Evolutionary conservation across 2,329 filamentous ascomycete species (phyloP), one percentile per base, ranked within the genome.

Genomic region (Purpureocillium lavendulum): DNA sequence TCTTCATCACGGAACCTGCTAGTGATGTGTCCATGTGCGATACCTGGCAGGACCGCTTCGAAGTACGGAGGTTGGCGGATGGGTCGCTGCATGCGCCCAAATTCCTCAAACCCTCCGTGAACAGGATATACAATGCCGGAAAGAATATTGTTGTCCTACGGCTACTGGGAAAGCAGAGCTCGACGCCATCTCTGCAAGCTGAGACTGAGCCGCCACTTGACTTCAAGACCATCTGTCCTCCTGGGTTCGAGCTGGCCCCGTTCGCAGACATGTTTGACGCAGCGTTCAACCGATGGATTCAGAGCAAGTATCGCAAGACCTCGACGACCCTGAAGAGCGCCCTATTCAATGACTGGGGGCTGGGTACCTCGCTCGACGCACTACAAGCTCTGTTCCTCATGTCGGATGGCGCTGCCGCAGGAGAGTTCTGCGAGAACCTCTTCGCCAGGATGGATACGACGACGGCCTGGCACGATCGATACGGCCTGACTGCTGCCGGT

Each of bases 131-230:
- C 51, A 87, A 82, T 1, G 82, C 87, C 2, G 90, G 90, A 1
- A 96, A 96, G 60, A 94, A 84, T 50, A 81, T 92, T 40, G 77
- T 92, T 1, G 83, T 96, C 33, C 64, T 96, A n/a, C 82, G 81
- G 44, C 75, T 82, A 35, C 67, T 95, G 10, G 77, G 80, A 31
- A 68, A 72, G 40, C 68, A 73, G 43, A 57, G 66, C 36, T 50
- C 60, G 35, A 53, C 50, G 41, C 56, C 53, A 56, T 48, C 45
- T 3, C 42, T 50, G 4, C 50, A 44, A 36, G 37, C 40, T 41
- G 60, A 44, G 32, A 57, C 43, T 38, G 72, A 70, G 45, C 70
- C 64, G 28, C 61, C 49, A 12, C 58, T 87, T n/a, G 67, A 75
- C 30, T 79, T 80, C 43, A 66, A 73, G 1, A 60, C 66, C 1